Evolutionary conservation across 78 protist genomes (phyloP).

Genomic region (Planoprotostelium fungivorum): DNA sequence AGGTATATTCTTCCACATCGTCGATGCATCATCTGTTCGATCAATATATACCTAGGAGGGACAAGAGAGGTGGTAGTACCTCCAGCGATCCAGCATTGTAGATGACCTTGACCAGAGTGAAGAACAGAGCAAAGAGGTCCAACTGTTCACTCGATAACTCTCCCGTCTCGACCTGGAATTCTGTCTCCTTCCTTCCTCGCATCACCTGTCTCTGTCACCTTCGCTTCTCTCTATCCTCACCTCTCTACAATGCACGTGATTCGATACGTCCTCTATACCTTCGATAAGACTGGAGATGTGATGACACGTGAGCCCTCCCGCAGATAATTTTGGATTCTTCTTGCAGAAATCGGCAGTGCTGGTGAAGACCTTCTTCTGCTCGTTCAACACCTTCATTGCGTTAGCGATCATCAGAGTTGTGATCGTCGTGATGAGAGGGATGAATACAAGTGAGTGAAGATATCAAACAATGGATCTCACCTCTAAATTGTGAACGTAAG

Average conservation of each 20-base stretch:
- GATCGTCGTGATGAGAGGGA: too few relatives aligned
- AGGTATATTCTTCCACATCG: too few relatives aligned
- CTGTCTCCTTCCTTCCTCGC: not conserved
- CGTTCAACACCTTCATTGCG: not conserved
- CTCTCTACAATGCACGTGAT: not conserved
- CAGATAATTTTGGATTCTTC: not conserved
- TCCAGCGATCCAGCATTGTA: slow-evolving; percentile 62
- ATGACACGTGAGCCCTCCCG: not conserved
- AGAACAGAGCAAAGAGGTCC: slow-evolving; percentile 75
- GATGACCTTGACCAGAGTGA: slow-evolving; percentile 67
- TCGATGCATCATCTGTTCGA: not conserved
- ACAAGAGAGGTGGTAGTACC: slow-evolving; percentile 42
- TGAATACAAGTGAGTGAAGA: too few relatives aligned
- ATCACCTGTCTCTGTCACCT: too few relatives aligned
- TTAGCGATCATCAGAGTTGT: too few relatives aligned
- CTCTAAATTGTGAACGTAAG: not conserved
- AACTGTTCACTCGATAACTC: slow-evolving; percentile 55
- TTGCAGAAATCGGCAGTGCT: not conserved
- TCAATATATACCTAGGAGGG: slow-evolving; percentile 14
- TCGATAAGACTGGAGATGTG: not conserved
- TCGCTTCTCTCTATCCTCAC: not conserved
- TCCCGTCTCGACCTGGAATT: not conserved
- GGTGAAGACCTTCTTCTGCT: not conserved
- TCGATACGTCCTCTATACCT: not conserved
- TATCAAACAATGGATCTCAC: not conserved